phyloP scores from a whole-genome alignment of 2,329 filamentous ascomycete species.

The Aspergillus sp. region DNA sequence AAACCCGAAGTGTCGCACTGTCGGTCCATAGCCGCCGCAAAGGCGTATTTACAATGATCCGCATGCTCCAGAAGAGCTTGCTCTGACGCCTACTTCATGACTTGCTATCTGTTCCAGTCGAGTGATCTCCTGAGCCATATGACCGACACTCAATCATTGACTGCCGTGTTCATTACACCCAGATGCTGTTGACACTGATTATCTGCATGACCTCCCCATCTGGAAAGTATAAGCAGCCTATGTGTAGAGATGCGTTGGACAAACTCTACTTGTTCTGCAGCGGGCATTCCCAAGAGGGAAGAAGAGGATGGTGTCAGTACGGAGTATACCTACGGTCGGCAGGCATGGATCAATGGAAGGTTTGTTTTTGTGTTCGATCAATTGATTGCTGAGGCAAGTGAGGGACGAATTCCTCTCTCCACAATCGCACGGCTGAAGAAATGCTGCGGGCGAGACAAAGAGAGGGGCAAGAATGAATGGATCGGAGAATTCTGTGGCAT shows the following conservation, averaged over 20 bases:
- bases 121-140: neutral
- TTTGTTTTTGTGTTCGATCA: too few species aligned
- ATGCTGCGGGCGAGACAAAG: constrained; percentile 4
- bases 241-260: neutral
- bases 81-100: neutral
- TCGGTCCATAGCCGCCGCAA: constrained; percentile 3
- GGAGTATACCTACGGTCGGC: too few species aligned
- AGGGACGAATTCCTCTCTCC: neutral
- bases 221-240: neutral
- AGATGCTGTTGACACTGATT: neutral
- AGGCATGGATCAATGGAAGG: too few species aligned
- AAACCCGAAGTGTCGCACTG: constrained; percentile 1
- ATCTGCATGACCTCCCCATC: neutral
- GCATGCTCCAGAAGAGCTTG: neutral
- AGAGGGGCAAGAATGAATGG: constrained; percentile 4
- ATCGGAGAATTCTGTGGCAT: constrained; percentile 5
- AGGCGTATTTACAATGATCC: neutral
- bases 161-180: neutral
- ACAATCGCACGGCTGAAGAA: neutral
- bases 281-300: too few species aligned
- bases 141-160: neutral
- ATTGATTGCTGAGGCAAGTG: neutral
- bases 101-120: neutral
- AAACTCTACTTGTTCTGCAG: neutral
- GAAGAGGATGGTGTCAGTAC: too few species aligned